Evolutionary conservation across 306 rosid species (phyloP), one percentile per base, ranked within the genome.

Genomic region (Cucurbita maxima): DNA sequence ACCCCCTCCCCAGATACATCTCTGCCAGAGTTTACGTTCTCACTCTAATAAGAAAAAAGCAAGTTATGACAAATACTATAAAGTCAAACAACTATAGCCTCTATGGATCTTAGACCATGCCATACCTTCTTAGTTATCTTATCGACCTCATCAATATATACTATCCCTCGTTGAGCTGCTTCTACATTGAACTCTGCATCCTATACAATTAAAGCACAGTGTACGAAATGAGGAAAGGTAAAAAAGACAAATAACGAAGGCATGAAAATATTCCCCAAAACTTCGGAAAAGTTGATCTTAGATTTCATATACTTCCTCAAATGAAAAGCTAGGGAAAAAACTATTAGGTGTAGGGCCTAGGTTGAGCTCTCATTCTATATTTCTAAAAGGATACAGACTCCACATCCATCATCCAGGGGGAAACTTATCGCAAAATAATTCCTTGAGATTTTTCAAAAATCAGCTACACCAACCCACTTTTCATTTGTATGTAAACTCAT

Each of bases 1-100:
- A 89, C 96, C 51, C 95, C 91, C 84, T 88, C 95, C 57, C 91
- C 91, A 40, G 95, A 86, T 53, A 88, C 95, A 80, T 89, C 96
- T 83, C 96, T 87, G 76, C 92, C 90, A 81, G 71, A 56, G 77
- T 84, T 85, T 53, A 71, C 12, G 84, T 83, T 79, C 72, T 87
- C 90, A 22, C 76, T 79, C 95, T 88, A 71, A 69, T 68, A 79
- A 78, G 18, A 76, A 38, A 30, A 68, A 68, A 68, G 20, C 43
- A 47, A 13, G 53, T 47, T 68, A 68, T 22, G 57, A 14, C 36
- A 68, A 20, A 68, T 47, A 13, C 10, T 7, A 68, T 22, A 44
- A 22, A 47, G 19, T 68, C 48, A 22, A 22, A 13, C 73, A 68
- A 68, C 56, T 13, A 45, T 10, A 68, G 10, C 18, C 41, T 14